A percentile compares a stretch with the other conserved stretches of the same genome.
Conservation (phyloP, 352 stramenopile species). For the Pythium sukuiense region DNA sequence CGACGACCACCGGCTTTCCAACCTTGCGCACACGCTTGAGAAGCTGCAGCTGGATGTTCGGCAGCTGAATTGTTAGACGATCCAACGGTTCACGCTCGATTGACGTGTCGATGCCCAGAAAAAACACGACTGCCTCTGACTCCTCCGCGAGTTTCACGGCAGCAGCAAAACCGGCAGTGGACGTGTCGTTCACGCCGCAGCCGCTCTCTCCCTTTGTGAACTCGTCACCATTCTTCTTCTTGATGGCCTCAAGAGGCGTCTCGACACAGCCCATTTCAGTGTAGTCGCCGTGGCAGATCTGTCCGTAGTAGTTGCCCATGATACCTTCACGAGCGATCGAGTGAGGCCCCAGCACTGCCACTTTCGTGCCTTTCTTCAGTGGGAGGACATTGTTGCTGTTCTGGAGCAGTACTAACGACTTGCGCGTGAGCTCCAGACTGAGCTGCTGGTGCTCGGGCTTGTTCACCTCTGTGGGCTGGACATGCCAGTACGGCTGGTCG, state of each 20-base stretch:
- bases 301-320: conserved; percentile 87
- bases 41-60: conserved; percentile 72
- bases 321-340: conserved; percentile 49
- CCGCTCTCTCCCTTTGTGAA: conserved; percentile 44
- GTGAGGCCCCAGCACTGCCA: conserved; percentile 86
- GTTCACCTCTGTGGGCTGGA: conserved; percentile 70
- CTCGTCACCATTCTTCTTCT: conserved; percentile 36
- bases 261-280: conserved; percentile 61
- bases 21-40: conserved; percentile 59
- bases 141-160: conserved; percentile 40
- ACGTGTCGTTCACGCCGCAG: conserved; percentile 67
- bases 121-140: conserved; percentile 68
- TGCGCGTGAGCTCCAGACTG: conserved; percentile 70
- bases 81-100: conserved; percentile 80
- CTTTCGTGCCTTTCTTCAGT: conserved; percentile 48
- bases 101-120: conserved; percentile 78
- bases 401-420: conserved; percentile 93
- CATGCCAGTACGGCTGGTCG: conserved; percentile 78
- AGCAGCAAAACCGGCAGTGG: conserved; percentile 48
- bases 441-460: conserved; percentile 58
- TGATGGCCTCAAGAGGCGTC: conserved; percentile 71
- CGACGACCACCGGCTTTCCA: conserved; percentile 70
- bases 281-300: conserved; percentile 82
- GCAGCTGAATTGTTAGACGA: conserved; percentile 73
- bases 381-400: conserved; percentile 82